Conservation (phyloP, 1,284 basidiomycete genomes). For the Bondarzewia mesenterica region DNA sequence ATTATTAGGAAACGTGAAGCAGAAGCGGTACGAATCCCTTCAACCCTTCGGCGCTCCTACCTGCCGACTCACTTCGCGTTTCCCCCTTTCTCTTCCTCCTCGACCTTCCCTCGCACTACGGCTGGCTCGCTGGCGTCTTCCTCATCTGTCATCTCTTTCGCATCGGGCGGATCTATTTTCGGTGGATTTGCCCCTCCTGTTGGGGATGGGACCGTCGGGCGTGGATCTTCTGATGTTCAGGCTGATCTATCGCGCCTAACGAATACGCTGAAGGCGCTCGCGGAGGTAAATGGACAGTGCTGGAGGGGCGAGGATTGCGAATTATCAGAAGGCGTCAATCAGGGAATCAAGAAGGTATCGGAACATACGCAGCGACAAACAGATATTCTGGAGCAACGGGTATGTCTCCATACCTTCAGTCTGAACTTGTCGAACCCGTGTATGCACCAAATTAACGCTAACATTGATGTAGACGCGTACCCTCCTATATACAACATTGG, state of each 20-base stretch:
- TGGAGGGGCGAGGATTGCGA: constrained; percentile 80
- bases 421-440: not conserved
- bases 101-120: constrained; percentile 21
- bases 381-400: constrained; percentile 72
- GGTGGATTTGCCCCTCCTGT: constrained; percentile 6
- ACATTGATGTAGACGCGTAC: constrained; percentile 56
- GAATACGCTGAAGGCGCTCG: constrained; percentile 71
- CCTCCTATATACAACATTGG: constrained; percentile 59
- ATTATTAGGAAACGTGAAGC: constrained; percentile 81
- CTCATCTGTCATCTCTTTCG: constrained; percentile 11
- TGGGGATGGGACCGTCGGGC: not conserved
- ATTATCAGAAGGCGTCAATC: constrained; percentile 71
- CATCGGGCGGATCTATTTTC: not conserved
- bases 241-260: constrained; percentile 77
- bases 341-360: constrained; percentile 62
- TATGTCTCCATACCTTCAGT: constrained; percentile 30
- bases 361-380: constrained; percentile 68
- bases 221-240: constrained; percentile 35
- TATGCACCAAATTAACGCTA: too few species aligned
- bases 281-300: constrained; percentile 68
- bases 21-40: constrained; percentile 74
- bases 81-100: constrained; percentile 25
- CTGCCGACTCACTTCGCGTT: constrained; percentile 62
- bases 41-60: constrained; percentile 51
- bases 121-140: constrained; percentile 15